Evolutionary conservation across 2,329 filamentous ascomycete species (phyloP).

Genomic region (Alternaria gansuensis): DNA sequence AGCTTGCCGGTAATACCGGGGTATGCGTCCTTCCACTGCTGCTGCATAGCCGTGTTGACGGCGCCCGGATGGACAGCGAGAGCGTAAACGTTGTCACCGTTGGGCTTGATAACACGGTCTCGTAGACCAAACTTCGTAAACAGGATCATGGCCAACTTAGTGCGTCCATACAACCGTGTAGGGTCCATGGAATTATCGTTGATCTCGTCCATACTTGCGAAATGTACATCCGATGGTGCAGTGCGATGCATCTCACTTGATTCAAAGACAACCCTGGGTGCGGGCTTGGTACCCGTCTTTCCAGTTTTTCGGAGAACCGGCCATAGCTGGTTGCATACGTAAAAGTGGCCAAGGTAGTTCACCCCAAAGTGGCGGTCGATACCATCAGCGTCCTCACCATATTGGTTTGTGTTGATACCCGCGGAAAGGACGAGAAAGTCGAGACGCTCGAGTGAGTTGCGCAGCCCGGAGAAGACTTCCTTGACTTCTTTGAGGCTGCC

Average conservation of each 20-base stretch:
- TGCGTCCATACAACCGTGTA: conserved; percentile 53
- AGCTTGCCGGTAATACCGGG: conserved; percentile 55
- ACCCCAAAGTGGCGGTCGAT: background rate
- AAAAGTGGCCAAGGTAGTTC: background rate
- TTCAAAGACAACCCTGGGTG: conserved; percentile 56
- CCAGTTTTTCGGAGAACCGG: background rate
- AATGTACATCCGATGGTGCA: conserved; percentile 52
- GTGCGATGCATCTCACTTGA: conserved; percentile 54
- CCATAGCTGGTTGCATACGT: background rate
- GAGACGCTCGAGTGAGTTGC: conserved; percentile 5
- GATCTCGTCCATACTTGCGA: conserved; percentile 56
- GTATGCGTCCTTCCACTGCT: conserved; percentile 60
- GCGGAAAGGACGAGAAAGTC: background rate
- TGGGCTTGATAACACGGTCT: conserved; percentile 55
- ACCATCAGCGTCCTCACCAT: background rate
- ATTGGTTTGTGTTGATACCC: background rate
- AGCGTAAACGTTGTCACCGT: conserved; percentile 55
- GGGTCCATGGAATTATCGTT: conserved; percentile 51
- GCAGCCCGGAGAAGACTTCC: background rate
- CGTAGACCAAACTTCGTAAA: conserved; percentile 56
- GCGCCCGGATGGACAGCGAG: conserved; percentile 56
- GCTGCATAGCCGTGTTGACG: conserved; percentile 57
- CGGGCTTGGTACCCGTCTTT: conserved; percentile 27
- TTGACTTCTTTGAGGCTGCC: conserved; percentile 5
- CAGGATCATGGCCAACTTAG: conserved; percentile 57